Conservation (phyloP, 2,329 filamentous ascomycete genomes). For the Celoporthe dispersa region DNA sequence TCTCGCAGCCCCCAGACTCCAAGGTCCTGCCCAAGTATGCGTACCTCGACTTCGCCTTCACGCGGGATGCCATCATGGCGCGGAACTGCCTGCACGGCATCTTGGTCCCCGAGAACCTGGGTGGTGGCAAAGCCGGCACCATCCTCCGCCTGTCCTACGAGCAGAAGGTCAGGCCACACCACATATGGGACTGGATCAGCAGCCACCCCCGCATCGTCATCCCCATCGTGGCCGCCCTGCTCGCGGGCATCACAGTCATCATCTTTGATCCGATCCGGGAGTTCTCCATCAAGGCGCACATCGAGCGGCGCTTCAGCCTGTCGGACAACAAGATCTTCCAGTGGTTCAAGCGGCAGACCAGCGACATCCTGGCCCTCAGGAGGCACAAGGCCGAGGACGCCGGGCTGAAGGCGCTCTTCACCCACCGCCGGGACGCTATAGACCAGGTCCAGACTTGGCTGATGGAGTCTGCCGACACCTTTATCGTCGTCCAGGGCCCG, state of each 20-base stretch:
- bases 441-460: constrained; percentile 84
- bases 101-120: constrained; percentile 67
- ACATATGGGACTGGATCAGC: constrained; percentile 85
- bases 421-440: constrained; percentile 81
- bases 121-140: constrained; percentile 77
- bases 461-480: constrained; percentile 86
- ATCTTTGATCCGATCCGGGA: constrained; percentile 94
- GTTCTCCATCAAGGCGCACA: constrained; percentile 87
- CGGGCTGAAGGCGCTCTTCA: constrained; percentile 82
- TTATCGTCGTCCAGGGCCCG: constrained; percentile 91
- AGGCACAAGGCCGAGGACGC: constrained; percentile 64
- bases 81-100: constrained; percentile 92
- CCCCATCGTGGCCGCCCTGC: constrained; percentile 76
- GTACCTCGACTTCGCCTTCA: constrained; percentile 73
- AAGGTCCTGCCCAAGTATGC: constrained; percentile 84
- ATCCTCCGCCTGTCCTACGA: constrained; percentile 84
- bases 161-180: constrained; percentile 74
- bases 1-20: constrained; percentile 80
- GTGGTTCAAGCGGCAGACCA: constrained; percentile 79
- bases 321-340: constrained; percentile 74
- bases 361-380: constrained; percentile 66
- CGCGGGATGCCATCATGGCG: constrained; percentile 82
- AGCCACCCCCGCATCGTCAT: constrained; percentile 88
- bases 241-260: constrained; percentile 82
- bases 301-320: constrained; percentile 76